Evolutionary conservation across 495 filamentous ascomycete genomes (phyloP).

Genomic region (Barbatosphaeria neglecta): DNA sequence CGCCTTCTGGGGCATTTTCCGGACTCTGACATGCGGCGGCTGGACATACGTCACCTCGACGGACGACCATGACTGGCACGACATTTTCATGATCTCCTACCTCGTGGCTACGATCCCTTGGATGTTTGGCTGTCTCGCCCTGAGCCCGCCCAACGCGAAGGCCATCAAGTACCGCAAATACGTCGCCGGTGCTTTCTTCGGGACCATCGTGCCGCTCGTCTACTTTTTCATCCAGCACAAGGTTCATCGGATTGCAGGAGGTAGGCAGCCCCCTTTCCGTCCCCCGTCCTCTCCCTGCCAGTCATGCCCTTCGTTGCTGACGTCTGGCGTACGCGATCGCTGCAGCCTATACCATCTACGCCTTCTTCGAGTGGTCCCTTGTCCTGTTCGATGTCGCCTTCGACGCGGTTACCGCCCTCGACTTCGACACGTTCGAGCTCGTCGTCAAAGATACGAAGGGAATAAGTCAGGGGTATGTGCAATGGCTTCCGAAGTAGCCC

Average conservation of each 20-base stretch:
- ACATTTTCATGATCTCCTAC: conserved; percentile 99
- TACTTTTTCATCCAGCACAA: conserved; percentile 99
- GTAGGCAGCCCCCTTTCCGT: conserved; percentile 37
- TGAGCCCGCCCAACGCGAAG: conserved; percentile 75
- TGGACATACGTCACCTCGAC: conserved; percentile 99
- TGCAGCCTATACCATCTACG: conserved; percentile 92
- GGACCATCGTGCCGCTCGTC: conserved; percentile 76
- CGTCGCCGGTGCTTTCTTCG: conserved; percentile 76
- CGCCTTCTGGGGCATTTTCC: conserved; percentile 67
- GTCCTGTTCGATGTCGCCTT: conserved; percentile 94
- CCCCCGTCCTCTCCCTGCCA: background rate
- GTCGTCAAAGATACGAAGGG: conserved; percentile 83
- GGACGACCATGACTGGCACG: conserved; percentile 97
- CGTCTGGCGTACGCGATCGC: too few species aligned
- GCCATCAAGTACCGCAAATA: conserved; percentile 86
- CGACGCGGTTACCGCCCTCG: conserved; percentile 90
- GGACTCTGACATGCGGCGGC: conserved; percentile 89
- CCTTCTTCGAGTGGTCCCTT: conserved; percentile 95
- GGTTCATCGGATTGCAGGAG: conserved; percentile 86
- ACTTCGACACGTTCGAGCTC: conserved; percentile 85
- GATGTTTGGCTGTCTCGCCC: conserved; percentile 80
- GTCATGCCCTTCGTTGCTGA: conserved; percentile 5
- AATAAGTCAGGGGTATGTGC: conserved; percentile 96
- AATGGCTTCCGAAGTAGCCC: conserved; percentile 79
- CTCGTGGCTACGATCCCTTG: conserved; percentile 89